Evolutionary conservation across 768 basidiomycete genomes (phyloP).

Genomic region (Hebeloma cylindrosporum): DNA sequence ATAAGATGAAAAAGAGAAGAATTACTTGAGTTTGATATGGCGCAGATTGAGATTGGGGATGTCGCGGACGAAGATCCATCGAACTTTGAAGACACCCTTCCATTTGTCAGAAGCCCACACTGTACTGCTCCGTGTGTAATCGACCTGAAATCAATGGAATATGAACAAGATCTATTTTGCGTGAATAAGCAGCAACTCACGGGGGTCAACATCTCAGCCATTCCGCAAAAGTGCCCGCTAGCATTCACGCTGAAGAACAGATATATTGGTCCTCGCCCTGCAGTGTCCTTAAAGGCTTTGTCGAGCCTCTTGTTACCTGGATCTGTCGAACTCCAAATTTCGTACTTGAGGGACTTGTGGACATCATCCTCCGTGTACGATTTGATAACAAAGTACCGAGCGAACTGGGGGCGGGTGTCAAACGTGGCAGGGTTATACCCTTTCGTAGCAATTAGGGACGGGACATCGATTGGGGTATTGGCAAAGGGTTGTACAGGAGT

Average conservation of each 20-base stretch:
- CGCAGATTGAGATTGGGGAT: slow-evolving; percentile 87
- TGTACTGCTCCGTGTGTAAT: slow-evolving; percentile 90
- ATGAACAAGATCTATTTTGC: slow-evolving; percentile 1
- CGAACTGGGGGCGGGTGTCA: slow-evolving; percentile 77
- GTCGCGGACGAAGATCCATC: slow-evolving; percentile 97
- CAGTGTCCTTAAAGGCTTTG: slow-evolving; percentile 95
- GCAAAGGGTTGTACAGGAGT: slow-evolving; percentile 46
- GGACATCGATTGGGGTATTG: slow-evolving; percentile 78
- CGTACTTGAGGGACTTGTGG: slow-evolving; percentile 96
- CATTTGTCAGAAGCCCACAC: slow-evolving; percentile 99
- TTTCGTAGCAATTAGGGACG: slow-evolving; percentile 79
- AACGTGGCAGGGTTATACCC: slow-evolving; percentile 90
- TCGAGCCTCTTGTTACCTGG: slow-evolving; percentile 97
- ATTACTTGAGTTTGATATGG: slow-evolving; percentile 85
- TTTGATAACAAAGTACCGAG: slow-evolving; percentile 97
- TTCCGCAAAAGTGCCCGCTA: slow-evolving; percentile 96
- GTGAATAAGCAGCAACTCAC: slow-evolving; percentile 40
- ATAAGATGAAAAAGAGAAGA: slow-evolving; percentile 6
- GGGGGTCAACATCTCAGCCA: slow-evolving; percentile 97
- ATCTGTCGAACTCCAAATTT: slow-evolving; percentile 97
- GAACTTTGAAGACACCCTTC: slow-evolving; percentile 99
- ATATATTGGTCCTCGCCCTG: slow-evolving; percentile 90
- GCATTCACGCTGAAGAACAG: slow-evolving; percentile 98
- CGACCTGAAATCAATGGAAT: slow-evolving; percentile 54
- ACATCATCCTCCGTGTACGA: slow-evolving; percentile 99